Evolutionary conservation across 163 green algal species (phyloP).

Genomic region (Chlamydomonas reinhardtii): DNA sequence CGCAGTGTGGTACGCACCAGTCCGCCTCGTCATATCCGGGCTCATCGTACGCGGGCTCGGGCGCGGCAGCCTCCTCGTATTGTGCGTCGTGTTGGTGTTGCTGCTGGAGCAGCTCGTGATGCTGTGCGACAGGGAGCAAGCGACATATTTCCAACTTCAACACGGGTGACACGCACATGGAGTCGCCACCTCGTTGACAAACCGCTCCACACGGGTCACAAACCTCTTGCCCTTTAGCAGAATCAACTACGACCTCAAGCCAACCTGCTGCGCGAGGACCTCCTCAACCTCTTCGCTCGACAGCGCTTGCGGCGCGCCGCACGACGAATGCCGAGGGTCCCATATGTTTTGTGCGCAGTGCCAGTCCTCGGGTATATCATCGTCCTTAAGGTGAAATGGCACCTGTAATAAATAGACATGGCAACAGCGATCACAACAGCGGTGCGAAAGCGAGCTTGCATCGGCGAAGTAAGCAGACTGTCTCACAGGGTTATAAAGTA

Average conservation of each 20-base stretch:
- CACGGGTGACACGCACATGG: too few relatives aligned
- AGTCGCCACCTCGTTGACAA: too few relatives aligned
- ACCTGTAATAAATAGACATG: conserved; percentile 62
- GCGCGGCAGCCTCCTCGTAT: conserved; percentile 33
- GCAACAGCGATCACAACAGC: too few relatives aligned
- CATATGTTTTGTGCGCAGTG: conserved; percentile 83
- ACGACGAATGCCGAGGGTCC: conserved; percentile 73
- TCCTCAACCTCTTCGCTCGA: conserved; percentile 84
- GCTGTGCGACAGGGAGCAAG: too few relatives aligned
- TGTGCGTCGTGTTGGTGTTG: conserved; percentile 16
- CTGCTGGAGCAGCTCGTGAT: background rate
- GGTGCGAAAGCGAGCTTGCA: too few relatives aligned
- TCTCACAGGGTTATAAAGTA: too few relatives aligned
- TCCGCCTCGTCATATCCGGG: conserved; percentile 52
- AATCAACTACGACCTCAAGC: background rate
- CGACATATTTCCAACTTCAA: too few relatives aligned
- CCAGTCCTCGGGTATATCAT: conserved; percentile 84
- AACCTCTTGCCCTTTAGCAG: too few relatives aligned
- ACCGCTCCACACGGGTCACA: too few relatives aligned
- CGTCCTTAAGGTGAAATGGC: conserved; percentile 79
- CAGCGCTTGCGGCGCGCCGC: conserved; percentile 78
- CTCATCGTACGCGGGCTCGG: conserved; percentile 22
- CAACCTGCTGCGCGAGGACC: conserved; percentile 77
- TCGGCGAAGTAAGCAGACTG: too few relatives aligned
- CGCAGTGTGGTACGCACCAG: background rate